phyloP scores from a whole-genome alignment of 768 basidiomycete genomes.

The Trichaptum fuscoviolaceum region DNA sequence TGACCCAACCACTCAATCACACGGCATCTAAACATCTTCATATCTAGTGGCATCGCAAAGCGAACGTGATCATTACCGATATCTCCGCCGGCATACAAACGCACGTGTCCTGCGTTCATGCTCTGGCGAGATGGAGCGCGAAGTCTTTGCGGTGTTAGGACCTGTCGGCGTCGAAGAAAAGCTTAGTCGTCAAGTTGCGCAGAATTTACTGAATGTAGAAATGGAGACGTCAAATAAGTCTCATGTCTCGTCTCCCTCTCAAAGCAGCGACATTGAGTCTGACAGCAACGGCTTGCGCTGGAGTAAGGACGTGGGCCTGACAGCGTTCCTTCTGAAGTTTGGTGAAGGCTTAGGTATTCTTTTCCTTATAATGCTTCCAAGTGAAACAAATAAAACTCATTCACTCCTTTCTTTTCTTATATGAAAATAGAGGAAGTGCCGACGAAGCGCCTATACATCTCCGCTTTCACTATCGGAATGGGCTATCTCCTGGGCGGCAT shows the following conservation, averaged over 20 bases:
- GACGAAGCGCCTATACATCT: constrained; percentile 74
- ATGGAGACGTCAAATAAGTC: constrained; percentile 27
- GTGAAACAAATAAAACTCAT: not conserved
- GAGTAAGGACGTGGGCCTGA: constrained; percentile 79
- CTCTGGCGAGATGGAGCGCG: constrained; percentile 93
- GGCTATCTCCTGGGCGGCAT: constrained; percentile 92
- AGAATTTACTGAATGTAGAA: constrained; percentile 66
- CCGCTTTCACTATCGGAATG: constrained; percentile 92
- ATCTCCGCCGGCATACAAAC: constrained; percentile 66
- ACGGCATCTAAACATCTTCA: constrained; percentile 11
- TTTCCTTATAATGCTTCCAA: not conserved
- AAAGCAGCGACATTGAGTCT: not conserved
- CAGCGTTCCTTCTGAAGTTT: constrained; percentile 92
- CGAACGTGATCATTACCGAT: constrained; percentile 92
- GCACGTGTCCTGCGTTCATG: constrained; percentile 86
- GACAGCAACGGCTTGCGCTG: constrained; percentile 39
- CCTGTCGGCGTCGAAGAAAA: constrained; percentile 86
- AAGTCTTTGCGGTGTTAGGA: constrained; percentile 82
- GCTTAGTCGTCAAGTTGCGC: constrained; percentile 73
- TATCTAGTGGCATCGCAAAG: constrained; percentile 76
- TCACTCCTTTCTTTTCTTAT: constrained; percentile 1
- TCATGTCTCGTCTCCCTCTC: constrained; percentile 16
- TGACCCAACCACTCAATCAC: constrained; percentile 1
- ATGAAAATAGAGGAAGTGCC: constrained; percentile 75
- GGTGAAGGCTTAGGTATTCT: constrained; percentile 86